A percentile compares a stretch with the other conserved stretches of the same genome.
phyloP scores from a whole-genome alignment of 2,329 filamentous ascomycete species.

The Stemphylium vesicarium region DNA sequence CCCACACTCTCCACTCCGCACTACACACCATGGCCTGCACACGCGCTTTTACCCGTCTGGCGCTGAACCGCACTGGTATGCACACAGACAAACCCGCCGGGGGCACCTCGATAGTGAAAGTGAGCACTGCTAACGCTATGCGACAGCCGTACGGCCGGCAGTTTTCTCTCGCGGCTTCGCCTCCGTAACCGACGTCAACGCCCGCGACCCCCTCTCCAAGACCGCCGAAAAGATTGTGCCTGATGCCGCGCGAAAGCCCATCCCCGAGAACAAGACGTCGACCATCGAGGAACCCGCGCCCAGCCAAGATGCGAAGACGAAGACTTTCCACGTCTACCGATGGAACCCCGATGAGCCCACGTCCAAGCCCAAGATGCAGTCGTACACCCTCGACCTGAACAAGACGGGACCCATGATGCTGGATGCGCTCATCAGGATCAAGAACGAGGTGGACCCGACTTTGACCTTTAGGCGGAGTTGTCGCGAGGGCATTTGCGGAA shows the following conservation, averaged over 20 bases:
- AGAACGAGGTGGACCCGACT: slow-evolving; percentile 98
- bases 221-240: slow-evolving; percentile 37
- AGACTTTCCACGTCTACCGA: slow-evolving; percentile 98
- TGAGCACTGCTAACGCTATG: slow-evolving; percentile 33
- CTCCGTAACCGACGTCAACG: slow-evolving; percentile 44
- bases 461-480: slow-evolving; percentile 95
- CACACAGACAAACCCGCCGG: slow-evolving; percentile 1
- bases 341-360: slow-evolving; percentile 95
- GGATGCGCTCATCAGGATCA: slow-evolving; percentile 95
- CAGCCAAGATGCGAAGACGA: slow-evolving; percentile 68
- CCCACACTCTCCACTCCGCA: slow-evolving; percentile 36
- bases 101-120: slow-evolving; percentile 17
- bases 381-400: slow-evolving; percentile 93
- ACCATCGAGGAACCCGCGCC: slow-evolving; percentile 67
- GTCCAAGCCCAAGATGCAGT: slow-evolving; percentile 94
- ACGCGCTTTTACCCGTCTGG: slow-evolving; percentile 48
- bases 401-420: slow-evolving; percentile 99
- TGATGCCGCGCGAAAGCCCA: slow-evolving; percentile 33
- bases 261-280: slow-evolving; percentile 62
- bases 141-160: slow-evolving; percentile 44
- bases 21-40: slow-evolving; percentile 46
- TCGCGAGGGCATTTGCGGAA: slow-evolving; percentile 97
- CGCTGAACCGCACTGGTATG: slow-evolving; percentile 47
- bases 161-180: slow-evolving; percentile 48
- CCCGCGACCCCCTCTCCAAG: slow-evolving; percentile 45